Base-by-base conservation (phyloP, 768 basidiomycete species). In the Lactarius psammicola region DNA sequence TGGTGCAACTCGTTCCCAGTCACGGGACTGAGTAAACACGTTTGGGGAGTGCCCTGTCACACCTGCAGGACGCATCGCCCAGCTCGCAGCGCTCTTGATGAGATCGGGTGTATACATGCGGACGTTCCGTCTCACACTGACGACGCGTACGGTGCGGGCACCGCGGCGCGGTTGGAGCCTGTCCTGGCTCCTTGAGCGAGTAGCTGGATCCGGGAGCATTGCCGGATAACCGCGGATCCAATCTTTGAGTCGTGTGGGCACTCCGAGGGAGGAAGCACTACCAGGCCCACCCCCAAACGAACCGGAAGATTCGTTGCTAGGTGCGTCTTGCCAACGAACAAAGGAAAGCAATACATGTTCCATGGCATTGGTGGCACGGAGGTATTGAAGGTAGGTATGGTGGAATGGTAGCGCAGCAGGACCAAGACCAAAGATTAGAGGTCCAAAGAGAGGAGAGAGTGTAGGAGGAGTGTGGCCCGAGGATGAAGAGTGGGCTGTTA, bases 311-410 rank as follows among this genome's bases (percentile, higher is more conserved):
- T 77, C 42, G 72, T 69, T 56, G 63, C 73, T 68, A 6, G 73
- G 68, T 5, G 84, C 80, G 64, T 89, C 86, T 71, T 93, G 88
- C 80, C 87, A 90, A 34, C 95, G 86, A 64, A 98, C 88, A 75
- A 89, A 96, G 0, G 92, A 84, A 15, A 98, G 84, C n/a, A 98
- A 79, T 57, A 99, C 80, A 70, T 99, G 96, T 74, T 99, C 96
- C 71, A 90, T 91, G 1, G 95, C 96, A 40, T 88, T 86, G 4
- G 89, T 88, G 18, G 92, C 83, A 54, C 90, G 87, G 36, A 96
- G 84, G 74, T 94, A 98, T 68, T 82, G 80, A 26, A 79, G 72
- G 73, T 91, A 92, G 9, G 85, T 83, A 61, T 79, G 79, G 62
- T 83, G 79, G 77, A 88, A 85, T 23, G 81, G 74, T 58, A 80